Base-by-base conservation (phyloP, 108 stramenopile genomes). In the Discostella pseudostelligera region DNA sequence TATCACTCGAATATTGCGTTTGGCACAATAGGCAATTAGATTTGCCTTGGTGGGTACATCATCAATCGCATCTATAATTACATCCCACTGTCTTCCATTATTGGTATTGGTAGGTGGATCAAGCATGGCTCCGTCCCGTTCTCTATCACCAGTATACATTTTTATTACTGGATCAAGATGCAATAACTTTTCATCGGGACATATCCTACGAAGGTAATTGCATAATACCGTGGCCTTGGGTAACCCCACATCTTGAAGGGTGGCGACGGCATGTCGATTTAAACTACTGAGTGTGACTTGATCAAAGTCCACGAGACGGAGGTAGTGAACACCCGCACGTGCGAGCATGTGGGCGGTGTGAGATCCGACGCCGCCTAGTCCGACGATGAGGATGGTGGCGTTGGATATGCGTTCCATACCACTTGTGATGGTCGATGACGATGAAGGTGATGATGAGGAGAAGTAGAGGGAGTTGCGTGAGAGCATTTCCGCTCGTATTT, bases 191-290 rank as follows among this genome's bases (percentile, higher is more conserved):
- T 40, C 29, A 79, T 85, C 82, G 2, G 84, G 84, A 63, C 92
- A 89, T 44, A 91, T 81, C 36, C 71, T 39, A n/a, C 70, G 45
- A 53, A 92, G 48, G 22, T 66, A 79, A n/a, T 81, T 57, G 59
- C 79, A 42, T 28, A 98, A 57, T 13, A 90, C 90, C 17, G 61
- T 69, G 1, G 85, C 96, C 80, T 99, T 97, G 48, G 96, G 84
- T n/a, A 74, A 80, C 8, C 94, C 96, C 10, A 98, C 97, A 78
- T 98, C 95, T 1, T 66, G 62, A n/a, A 96, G 62, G 0, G 92
- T 93, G 8, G 97, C 99, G 62, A 95, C 93, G 8, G 99, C 99
- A 74, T 99, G 99, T 35, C 99, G 91, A 81, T 99, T 98, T 48
- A 98, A 80, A 46, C 92, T 94, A 43, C 94, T 96, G 28, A 98